Evolutionary conservation across 352 stramenopile species (phyloP).

Genomic region (Phytophthora nicotianae): DNA sequence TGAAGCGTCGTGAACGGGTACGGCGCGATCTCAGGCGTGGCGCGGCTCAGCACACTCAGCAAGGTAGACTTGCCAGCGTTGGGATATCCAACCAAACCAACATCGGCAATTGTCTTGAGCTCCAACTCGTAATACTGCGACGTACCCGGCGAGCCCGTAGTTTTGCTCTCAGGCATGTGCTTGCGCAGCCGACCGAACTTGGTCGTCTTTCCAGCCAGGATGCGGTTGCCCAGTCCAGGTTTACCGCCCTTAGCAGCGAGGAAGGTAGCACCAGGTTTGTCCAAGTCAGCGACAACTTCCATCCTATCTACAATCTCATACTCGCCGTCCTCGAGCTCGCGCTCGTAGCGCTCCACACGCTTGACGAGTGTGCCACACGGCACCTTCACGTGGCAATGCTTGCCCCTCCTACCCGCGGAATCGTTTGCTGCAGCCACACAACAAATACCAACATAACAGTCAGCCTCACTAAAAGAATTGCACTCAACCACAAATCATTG

Average conservation of each 20-base stretch:
- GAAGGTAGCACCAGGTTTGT: constrained; percentile 71
- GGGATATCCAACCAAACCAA: constrained; percentile 98
- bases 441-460: constrained; percentile 3
- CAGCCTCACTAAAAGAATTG: constrained; percentile 9
- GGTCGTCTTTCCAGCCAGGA: constrained; percentile 83
- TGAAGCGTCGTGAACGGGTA: constrained; percentile 99
- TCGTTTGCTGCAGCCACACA: constrained; percentile 65
- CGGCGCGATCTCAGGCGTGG: constrained; percentile 94
- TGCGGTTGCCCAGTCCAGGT: constrained; percentile 85
- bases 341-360: constrained; percentile 81
- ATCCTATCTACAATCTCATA: constrained; percentile 85
- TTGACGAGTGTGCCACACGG: constrained; percentile 89
- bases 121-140: constrained; percentile 97
- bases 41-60: constrained; percentile 92
- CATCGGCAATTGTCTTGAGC: constrained; percentile 98
- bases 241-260: constrained; percentile 82
- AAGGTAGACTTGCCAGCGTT: constrained; percentile 99
- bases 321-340: constrained; percentile 75
- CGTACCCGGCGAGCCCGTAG: constrained; percentile 89
- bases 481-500: constrained; percentile 1
- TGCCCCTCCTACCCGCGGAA: constrained; percentile 73
- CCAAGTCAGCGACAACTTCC: constrained; percentile 78
- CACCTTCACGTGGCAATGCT: constrained; percentile 82
- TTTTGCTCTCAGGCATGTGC: constrained; percentile 84
- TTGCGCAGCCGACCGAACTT: constrained; percentile 83